Evolutionary conservation across 2,329 filamentous ascomycete genomes (phyloP).

Genomic region (Orbilia ellipsospora): DNA sequence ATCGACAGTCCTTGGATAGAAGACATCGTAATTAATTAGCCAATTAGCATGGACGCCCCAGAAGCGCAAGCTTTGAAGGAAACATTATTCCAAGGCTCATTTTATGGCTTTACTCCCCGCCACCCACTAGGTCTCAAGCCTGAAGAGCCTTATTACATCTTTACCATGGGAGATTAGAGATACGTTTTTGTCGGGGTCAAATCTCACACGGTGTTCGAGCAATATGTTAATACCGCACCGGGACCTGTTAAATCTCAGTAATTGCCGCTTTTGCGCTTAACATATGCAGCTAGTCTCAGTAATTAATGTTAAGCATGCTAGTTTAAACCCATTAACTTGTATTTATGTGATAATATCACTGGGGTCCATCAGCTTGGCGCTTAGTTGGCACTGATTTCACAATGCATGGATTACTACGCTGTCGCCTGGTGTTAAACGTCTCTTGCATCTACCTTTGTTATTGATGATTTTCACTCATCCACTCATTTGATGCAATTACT

Average conservation of each 20-base stretch:
- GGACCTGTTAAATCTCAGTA: conserved; percentile 8
- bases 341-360: no score
- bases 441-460: no score
- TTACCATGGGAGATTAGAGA: conserved; percentile 17
- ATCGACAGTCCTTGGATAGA: conserved; percentile 1
- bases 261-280: no score
- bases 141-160: conserved; percentile 25
- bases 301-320: no score
- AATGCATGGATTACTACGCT: no score
- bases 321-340: no score
- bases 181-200: conserved; percentile 21
- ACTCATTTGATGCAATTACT: no score
- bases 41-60: conserved; percentile 9
- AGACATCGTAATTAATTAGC: conserved; percentile 14
- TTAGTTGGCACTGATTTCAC: no score
- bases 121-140: not conserved
- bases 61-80: conserved; percentile 22
- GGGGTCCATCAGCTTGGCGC: no score
- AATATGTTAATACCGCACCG: conserved; percentile 6
- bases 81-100: conserved; percentile 8
- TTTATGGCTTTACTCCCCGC: conserved; percentile 17
- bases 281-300: no score
- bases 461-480: no score
- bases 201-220: conserved; percentile 15
- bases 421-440: no score